A percentile compares a stretch with the other conserved stretches of the same genome.
Evolutionary conservation across 148 eudicot genomes (phyloP).

Genomic region (Heliamphora exappendiculata): DNA sequence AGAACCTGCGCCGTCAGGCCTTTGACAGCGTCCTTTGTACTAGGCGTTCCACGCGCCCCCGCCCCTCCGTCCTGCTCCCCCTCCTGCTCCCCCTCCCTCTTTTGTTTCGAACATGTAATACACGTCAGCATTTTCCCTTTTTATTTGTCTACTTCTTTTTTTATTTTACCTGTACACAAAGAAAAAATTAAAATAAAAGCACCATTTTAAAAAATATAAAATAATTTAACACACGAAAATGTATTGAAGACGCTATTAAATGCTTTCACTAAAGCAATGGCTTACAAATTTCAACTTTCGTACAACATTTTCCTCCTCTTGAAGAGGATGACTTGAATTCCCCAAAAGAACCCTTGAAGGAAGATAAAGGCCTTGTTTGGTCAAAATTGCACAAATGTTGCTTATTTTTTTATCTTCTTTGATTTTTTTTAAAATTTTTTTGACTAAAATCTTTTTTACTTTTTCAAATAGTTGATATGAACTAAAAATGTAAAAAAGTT

Average conservation of each 20-base stretch:
- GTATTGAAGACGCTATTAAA: not conserved
- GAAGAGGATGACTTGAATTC: not conserved
- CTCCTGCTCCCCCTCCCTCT: constrained; percentile 31
- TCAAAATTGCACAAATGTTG: too few species aligned
- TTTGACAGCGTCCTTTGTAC: constrained; percentile 83
- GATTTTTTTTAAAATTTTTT: too few species aligned
- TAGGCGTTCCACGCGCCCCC: constrained; percentile 57
- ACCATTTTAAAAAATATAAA: not conserved
- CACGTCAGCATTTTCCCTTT: constrained; percentile 62
- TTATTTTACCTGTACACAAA: constrained; percentile 3
- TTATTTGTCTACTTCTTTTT: not conserved
- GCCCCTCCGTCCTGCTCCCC: constrained; percentile 40
- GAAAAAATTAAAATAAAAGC: not conserved
- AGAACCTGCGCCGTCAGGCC: constrained; percentile 76
- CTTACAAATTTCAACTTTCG: not conserved
- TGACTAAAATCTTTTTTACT: too few species aligned
- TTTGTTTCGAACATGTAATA: constrained; percentile 87
- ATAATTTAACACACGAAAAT: not conserved
- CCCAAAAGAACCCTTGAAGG: not conserved
- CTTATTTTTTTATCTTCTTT: too few species aligned
- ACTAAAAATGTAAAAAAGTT: too few species aligned
- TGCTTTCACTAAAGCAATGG: not conserved
- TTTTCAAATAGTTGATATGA: too few species aligned
- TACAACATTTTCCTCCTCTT: not conserved
- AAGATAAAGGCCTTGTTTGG: too few species aligned